Evolutionary conservation across 176 grass and related monocot species (phyloP), one percentile per base, ranked within the genome.

Genomic region (Olyra latifolia): DNA sequence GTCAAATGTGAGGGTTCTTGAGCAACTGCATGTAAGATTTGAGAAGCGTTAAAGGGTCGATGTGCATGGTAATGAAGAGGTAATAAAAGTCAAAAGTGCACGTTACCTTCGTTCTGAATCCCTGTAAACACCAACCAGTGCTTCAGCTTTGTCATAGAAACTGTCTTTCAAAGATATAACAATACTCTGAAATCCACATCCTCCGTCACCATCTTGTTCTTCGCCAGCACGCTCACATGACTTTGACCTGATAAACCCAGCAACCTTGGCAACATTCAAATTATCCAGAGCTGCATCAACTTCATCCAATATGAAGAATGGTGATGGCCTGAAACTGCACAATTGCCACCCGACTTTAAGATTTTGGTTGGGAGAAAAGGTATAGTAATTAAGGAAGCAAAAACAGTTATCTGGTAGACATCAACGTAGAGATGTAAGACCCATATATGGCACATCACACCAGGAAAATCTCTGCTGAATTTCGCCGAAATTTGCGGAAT

Each of bases 241-340:
- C 86, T 98, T 98, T 44, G 92, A 98, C 70, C 95, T 92, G 67
- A 98, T 98, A 76, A 98, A 98, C 28, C 95, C 88, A 41, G 95
- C 95, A 72, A 98, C 92, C 88, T 98, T 95, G 67, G 95, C 89
- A 30, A 98, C 95, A 83, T 98, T 98, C 71, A 98, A 86, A 92
- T 98, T 98, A 89, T 98, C 95, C 45, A 98, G 86, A 81, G 95
- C 95, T 55, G 95, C 95, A 82, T 98, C 92, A 23, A 98, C 95
- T 85, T 98, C 95, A 83, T 98, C 95, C 88, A 98, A 80, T 85
- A 98, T 98, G 77, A 98, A 98, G 81, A 98, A 98, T 45, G 95
- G 95, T 82, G 95, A 98, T 81, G 95, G 95, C 83, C 88, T 86
- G 78, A 90, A 98, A 87, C 95, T 98, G 92, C 74, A 27, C 17